These are phyloP conservation scores for Russula ochroleuca DNA, from an alignment of 768 basidiomycete genomes.

Conservation along the genomic window DNA sequence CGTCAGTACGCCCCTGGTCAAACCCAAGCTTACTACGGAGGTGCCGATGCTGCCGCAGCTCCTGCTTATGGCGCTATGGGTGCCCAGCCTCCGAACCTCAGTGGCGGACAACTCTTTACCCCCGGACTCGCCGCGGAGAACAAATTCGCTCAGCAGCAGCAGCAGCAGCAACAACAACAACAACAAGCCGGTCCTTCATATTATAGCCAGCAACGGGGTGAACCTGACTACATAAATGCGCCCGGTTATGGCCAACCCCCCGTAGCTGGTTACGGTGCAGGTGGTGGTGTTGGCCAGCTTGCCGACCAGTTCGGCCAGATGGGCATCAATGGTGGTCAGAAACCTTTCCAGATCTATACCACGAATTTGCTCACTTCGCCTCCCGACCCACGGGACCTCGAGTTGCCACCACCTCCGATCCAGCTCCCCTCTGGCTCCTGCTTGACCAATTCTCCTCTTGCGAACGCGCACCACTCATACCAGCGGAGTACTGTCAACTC, in stretches of 20 bases:
- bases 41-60: conserved; percentile 40
- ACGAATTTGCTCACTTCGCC: conserved; percentile 91
- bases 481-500: conserved; percentile 65
- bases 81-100: conserved; percentile 39
- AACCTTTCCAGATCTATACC: conserved; percentile 74
- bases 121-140: conserved; percentile 73
- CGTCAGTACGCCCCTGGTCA: conserved; percentile 94
- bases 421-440: conserved; percentile 80
- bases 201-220: conserved; percentile 41
- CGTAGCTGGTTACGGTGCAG: conserved; percentile 38
- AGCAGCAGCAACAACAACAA: conserved; percentile 44
- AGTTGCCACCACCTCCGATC: conserved; percentile 82
- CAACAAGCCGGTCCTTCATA: conserved; percentile 44
- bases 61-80: conserved; percentile 46
- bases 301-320: conserved; percentile 86
- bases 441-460: conserved; percentile 69
- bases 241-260: conserved; percentile 45
- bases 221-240: conserved; percentile 44
- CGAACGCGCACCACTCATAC: conserved; percentile 87
- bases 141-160: conserved; percentile 60
- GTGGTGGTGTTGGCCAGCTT: conserved; percentile 53
- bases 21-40: conserved; percentile 81
- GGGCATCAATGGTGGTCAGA: conserved; percentile 65
- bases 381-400: conserved; percentile 83
- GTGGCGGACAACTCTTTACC: conserved; percentile 68